Evolutionary conservation across 352 stramenopile genomes (phyloP).

Genomic region (Saprolegnia parasitica): DNA sequence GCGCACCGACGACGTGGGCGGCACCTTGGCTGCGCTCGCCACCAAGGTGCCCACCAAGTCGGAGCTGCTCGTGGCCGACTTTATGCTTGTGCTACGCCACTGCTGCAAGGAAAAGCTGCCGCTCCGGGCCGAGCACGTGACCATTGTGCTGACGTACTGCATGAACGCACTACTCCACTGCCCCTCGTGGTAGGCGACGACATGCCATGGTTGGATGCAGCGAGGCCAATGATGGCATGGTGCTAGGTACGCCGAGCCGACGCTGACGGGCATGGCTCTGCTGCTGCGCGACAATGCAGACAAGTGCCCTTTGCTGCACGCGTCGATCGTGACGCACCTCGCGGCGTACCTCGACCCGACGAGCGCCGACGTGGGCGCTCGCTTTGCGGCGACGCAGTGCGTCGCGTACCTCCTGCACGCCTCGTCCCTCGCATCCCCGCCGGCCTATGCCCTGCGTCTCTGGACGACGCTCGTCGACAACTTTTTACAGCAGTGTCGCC

Average conservation of each 20-base stretch:
- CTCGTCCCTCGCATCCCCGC: conserved; percentile 58
- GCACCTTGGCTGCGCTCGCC: conserved; percentile 50
- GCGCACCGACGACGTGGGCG: conserved; percentile 46
- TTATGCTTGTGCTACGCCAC: conserved; percentile 71
- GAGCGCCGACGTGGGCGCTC: conserved; percentile 75
- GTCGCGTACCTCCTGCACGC: conserved; percentile 74
- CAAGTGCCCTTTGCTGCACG: conserved; percentile 50
- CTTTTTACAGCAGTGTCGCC: conserved; percentile 70
- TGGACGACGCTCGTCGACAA: conserved; percentile 82
- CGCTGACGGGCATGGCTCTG: conserved; percentile 43
- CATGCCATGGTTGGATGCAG: conserved; percentile 45
- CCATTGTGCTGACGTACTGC: conserved; percentile 64
- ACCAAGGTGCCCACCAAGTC: conserved; percentile 63
- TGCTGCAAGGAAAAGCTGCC: conserved; percentile 71
- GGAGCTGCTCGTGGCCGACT: conserved; percentile 71
- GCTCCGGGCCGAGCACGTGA: conserved; percentile 52
- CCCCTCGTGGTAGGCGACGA: conserved; percentile 36
- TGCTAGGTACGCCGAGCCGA: conserved; percentile 27
- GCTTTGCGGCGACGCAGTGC: conserved; percentile 81
- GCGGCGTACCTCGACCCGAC: conserved; percentile 69
- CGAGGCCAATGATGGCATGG: conserved; percentile 43
- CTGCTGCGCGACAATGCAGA: conserved; percentile 79
- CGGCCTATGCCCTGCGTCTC: conserved; percentile 65
- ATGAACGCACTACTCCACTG: conserved; percentile 71
- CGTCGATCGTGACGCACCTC: conserved; percentile 62